Evolutionary conservation across 805 yeast species (phyloP).

Genomic region (Yarrowia bubula): DNA sequence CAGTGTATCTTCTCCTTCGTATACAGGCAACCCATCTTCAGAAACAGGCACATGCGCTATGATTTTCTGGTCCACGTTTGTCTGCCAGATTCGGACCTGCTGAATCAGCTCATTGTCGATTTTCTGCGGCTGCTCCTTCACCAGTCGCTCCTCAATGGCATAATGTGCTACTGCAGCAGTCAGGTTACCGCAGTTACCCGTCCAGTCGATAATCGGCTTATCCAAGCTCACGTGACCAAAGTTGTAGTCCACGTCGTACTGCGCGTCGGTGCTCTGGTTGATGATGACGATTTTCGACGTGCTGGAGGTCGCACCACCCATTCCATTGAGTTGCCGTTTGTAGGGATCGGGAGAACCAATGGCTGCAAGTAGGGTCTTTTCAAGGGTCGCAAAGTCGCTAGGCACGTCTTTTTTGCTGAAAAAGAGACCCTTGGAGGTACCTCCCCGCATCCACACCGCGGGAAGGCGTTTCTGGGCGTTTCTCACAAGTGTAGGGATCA

Average conservation of each 20-base stretch:
- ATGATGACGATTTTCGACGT: conserved; percentile 28
- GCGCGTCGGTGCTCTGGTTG: neutral
- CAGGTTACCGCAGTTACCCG: conserved; percentile 29
- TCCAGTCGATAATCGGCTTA: conserved; percentile 27
- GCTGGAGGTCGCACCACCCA: conserved; percentile 29
- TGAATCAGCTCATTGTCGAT: neutral
- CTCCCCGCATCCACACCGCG: conserved; percentile 29
- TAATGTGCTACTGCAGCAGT: conserved; percentile 29
- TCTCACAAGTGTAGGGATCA: conserved; percentile 6
- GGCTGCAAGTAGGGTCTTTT: conserved; percentile 14
- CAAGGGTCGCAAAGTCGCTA: conserved; percentile 6
- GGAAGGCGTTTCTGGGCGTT: conserved; percentile 20
- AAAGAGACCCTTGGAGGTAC: conserved; percentile 29
- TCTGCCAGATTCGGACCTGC: conserved; percentile 19
- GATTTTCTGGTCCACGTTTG: conserved; percentile 1
- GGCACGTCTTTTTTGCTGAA: conserved; percentile 25
- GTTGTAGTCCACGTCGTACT: conserved; percentile 27
- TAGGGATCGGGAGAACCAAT: conserved; percentile 30
- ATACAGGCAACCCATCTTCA: conserved; percentile 3
- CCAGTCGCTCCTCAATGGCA: conserved; percentile 21
- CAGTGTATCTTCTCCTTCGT: conserved; percentile 7
- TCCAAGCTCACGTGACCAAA: conserved; percentile 28
- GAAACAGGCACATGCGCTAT: conserved; percentile 20
- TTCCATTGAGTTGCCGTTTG: conserved; percentile 28
- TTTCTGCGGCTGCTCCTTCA: neutral